Percentiles rank a stretch among this genome's conserved stretches.
phyloP scores from a whole-genome alignment of 495 filamentous ascomycete genomes.

The Usnea hakonensis region DNA sequence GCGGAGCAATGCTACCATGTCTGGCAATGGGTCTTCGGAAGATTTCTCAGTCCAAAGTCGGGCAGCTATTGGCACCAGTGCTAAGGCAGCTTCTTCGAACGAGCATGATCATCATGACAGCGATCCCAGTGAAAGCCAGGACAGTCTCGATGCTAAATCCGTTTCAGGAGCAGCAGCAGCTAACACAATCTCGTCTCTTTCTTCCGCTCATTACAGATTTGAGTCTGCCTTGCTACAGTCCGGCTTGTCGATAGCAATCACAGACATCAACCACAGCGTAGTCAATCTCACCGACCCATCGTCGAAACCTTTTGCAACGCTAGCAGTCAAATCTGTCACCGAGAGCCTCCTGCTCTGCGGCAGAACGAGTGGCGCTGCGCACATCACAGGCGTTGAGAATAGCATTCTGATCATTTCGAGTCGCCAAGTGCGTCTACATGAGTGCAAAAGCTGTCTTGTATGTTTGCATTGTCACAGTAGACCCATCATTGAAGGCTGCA shows the following conservation, averaged over 20 bases:
- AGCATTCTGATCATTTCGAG: slow-evolving; percentile 68
- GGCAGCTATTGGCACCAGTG: background rate
- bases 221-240: background rate
- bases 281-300: slow-evolving; percentile 67
- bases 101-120: background rate
- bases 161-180: background rate
- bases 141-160: background rate
- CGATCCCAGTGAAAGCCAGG: background rate
- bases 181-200: slow-evolving; percentile 3
- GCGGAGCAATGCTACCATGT: slow-evolving; percentile 44
- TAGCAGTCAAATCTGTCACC: slow-evolving; percentile 63
- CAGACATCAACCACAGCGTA: slow-evolving; percentile 61
- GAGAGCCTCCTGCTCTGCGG: slow-evolving; percentile 68
- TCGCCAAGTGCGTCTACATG: slow-evolving; percentile 85
- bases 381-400: slow-evolving; percentile 67
- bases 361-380: slow-evolving; percentile 66
- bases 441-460: slow-evolving; percentile 53
- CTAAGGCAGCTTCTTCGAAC: background rate
- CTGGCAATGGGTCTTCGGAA: slow-evolving; percentile 24
- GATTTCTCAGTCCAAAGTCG: background rate
- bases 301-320: slow-evolving; percentile 60
- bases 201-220: background rate
- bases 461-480: slow-evolving; percentile 75
- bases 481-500: slow-evolving; percentile 91
- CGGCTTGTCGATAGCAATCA: slow-evolving; percentile 52